A percentile compares a stretch with the other conserved stretches of the same genome.
Conservation (phyloP, 2,329 filamentous ascomycete genomes). For the Neoascochyta sp. region DNA sequence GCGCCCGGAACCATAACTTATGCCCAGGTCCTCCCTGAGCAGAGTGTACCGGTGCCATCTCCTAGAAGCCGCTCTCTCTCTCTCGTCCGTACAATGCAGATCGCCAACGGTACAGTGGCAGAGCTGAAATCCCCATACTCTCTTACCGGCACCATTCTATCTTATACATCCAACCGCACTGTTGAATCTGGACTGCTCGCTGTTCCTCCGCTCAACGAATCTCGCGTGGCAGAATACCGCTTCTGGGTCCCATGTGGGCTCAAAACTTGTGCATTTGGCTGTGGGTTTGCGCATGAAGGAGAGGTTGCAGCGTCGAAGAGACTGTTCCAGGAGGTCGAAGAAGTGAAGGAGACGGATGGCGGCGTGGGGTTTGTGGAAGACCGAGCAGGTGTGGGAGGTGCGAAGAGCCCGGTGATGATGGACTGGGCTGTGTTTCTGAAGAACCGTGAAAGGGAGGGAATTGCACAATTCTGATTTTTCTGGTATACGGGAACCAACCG, state of each 20-base stretch:
- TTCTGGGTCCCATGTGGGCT: conserved; percentile 37
- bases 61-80: too few species aligned
- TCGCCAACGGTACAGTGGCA: conserved; percentile 30
- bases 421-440: conserved; percentile 13
- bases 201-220: conserved; percentile 26
- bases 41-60: too few species aligned
- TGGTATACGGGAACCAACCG: too few species aligned
- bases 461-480: conserved; percentile 13
- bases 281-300: conserved; percentile 23
- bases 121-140: conserved; percentile 22
- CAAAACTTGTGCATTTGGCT: conserved; percentile 31
- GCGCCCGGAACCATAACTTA: too few species aligned
- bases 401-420: conserved; percentile 14
- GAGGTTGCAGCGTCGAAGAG: conserved; percentile 30
- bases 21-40: too few species aligned
- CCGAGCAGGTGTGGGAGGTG: conserved; percentile 13
- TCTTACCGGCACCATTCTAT: conserved; percentile 26
- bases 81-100: conserved; percentile 21
- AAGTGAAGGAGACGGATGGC: conserved; percentile 10
- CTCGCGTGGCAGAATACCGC: conserved; percentile 35
- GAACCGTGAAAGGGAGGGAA: conserved; percentile 18
- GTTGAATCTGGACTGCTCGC: conserved; percentile 29
- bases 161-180: conserved; percentile 29
- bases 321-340: conserved; percentile 26
- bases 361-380: too few species aligned